These are phyloP conservation scores for Ascochyta rabiei DNA, from an alignment of 2,329 filamentous ascomycete species.

Conservation along the genomic window DNA sequence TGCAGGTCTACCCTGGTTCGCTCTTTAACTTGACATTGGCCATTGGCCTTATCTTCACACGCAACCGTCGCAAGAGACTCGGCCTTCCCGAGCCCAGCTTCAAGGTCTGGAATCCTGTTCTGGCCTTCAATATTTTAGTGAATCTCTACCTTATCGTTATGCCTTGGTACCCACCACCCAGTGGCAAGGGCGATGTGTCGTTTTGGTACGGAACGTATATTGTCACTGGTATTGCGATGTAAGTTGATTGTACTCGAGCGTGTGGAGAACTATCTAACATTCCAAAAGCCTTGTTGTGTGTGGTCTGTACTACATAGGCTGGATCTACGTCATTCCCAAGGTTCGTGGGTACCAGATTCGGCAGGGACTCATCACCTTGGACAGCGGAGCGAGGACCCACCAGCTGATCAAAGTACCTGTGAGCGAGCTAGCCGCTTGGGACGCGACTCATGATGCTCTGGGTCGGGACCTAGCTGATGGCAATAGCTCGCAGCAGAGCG, in stretches of 20 bases:
- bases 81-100: constrained; percentile 60
- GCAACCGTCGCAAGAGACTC: constrained; percentile 59
- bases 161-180: constrained; percentile 71
- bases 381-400: constrained; percentile 57
- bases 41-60: constrained; percentile 63
- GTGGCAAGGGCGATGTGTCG: constrained; percentile 68
- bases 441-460: constrained; percentile 61
- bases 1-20: constrained; percentile 63
- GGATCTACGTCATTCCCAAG: constrained; percentile 63
- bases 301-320: constrained; percentile 63
- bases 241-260: constrained; percentile 44
- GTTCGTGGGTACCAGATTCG: constrained; percentile 61
- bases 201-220: constrained; percentile 76
- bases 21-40: constrained; percentile 65
- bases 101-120: constrained; percentile 62
- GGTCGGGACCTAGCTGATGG: constrained; percentile 11
- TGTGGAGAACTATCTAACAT: neutral
- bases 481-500: neutral
- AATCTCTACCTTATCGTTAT: constrained; percentile 68
- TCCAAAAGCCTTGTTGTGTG: constrained; percentile 57
- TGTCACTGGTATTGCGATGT: constrained; percentile 67
- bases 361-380: constrained; percentile 60
- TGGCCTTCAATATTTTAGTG: constrained; percentile 65
- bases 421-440: constrained; percentile 61
- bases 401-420: constrained; percentile 62